Percentiles rank a stretch among this genome's conserved stretches.
phyloP scores from a whole-genome alignment of 768 basidiomycete species.

The Lactarius indigo region DNA sequence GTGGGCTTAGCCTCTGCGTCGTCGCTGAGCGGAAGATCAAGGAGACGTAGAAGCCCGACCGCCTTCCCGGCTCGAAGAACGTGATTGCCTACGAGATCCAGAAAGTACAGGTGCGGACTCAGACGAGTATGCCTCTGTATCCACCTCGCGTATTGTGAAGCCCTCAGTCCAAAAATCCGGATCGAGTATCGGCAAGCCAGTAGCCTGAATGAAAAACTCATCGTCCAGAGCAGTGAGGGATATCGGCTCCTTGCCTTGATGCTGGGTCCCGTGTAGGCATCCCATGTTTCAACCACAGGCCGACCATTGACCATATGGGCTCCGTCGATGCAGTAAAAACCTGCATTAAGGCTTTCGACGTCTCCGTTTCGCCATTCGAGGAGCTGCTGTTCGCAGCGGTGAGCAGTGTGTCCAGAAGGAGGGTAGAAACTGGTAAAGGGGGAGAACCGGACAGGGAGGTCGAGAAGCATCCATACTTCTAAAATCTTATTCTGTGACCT shows the following conservation, averaged over 20 bases:
- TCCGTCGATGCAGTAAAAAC: slow-evolving; percentile 62
- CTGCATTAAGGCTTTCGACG: slow-evolving; percentile 54
- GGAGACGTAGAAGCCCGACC: slow-evolving; percentile 65
- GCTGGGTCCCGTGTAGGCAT: slow-evolving; percentile 45
- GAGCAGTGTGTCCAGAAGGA: slow-evolving; percentile 62
- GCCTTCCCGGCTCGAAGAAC: slow-evolving; percentile 73
- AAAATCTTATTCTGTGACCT: slow-evolving; percentile 28
- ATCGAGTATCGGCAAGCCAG: slow-evolving; percentile 51
- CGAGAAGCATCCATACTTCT: slow-evolving; percentile 41
- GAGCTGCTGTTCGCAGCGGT: slow-evolving; percentile 53
- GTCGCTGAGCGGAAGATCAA: slow-evolving; percentile 35
- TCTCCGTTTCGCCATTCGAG: slow-evolving; percentile 53
- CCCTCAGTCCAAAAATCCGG: slow-evolving; percentile 81
- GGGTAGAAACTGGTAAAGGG: slow-evolving; percentile 53
- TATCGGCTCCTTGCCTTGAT: slow-evolving; percentile 7
- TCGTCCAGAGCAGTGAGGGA: slow-evolving; percentile 44
- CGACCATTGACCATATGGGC: slow-evolving; percentile 71
- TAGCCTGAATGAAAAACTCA: slow-evolving; percentile 81
- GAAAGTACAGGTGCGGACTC: slow-evolving; percentile 53
- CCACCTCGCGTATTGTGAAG: slow-evolving; percentile 50
- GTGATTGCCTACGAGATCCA: slow-evolving; percentile 54
- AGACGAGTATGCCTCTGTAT: slow-evolving; percentile 29
- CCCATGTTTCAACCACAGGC: slow-evolving; percentile 68
- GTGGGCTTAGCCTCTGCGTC: background rate
- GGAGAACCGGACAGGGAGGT: slow-evolving; percentile 38